A percentile compares a stretch with the other conserved stretches of the same genome.
Evolutionary conservation across 2,329 filamentous ascomycete species (phyloP).

Genomic region (Aspergillus eucalypticola): DNA sequence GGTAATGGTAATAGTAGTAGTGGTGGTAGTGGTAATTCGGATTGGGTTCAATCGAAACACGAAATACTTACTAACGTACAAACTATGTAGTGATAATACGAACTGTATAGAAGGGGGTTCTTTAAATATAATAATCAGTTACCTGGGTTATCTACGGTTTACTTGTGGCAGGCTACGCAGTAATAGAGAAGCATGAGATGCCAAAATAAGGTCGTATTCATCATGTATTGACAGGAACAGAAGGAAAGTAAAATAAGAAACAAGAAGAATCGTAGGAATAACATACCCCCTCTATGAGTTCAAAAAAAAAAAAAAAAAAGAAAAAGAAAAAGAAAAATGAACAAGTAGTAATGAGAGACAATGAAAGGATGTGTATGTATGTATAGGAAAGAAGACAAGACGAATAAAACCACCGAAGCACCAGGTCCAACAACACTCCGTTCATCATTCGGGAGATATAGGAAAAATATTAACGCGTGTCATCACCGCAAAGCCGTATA

Average conservation of each 20-base stretch:
- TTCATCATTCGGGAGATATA: not conserved
- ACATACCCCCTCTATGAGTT: not conserved
- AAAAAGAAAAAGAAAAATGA: not conserved
- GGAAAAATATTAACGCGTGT: not conserved
- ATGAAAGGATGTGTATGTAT: not conserved
- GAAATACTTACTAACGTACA: too few relatives aligned
- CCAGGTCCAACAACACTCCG: not conserved
- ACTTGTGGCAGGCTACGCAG: not conserved
- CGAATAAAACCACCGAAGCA: not conserved
- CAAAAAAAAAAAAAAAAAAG: not conserved
- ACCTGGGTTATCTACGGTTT: too few relatives aligned
- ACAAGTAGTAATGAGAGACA: not conserved
- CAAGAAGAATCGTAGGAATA: not conserved
- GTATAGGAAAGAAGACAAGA: not conserved
- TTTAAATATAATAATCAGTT: too few relatives aligned
- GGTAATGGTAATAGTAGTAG: too few relatives aligned
- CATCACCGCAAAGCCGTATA: not conserved
- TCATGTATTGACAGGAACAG: not conserved
- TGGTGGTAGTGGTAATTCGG: too few relatives aligned
- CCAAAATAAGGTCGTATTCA: not conserved
- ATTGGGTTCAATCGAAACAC: too few relatives aligned
- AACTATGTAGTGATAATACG: too few relatives aligned
- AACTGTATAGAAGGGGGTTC: too few relatives aligned
- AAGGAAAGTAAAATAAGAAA: not conserved
- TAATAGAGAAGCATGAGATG: not conserved